Base-by-base conservation (phyloP, 1,139 yeast species). In the Suhomyces maxii region DNA sequence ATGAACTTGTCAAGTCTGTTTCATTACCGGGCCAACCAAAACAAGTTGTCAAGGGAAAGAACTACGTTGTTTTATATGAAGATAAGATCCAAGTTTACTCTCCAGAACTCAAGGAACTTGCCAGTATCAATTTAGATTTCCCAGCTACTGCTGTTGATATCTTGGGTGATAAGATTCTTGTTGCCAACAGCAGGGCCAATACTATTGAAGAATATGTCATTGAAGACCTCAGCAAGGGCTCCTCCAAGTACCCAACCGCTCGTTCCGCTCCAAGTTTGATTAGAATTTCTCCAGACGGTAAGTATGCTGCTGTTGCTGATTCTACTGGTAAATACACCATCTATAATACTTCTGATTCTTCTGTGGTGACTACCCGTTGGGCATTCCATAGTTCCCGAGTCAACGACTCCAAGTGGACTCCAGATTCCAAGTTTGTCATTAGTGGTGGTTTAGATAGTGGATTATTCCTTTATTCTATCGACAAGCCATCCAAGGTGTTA, bases 381-480 rank as follows among this genome's bases (percentile, higher is more conserved):
- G 86, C 96, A 0, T 91, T 88, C 82, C 97, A 95, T 64, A 86
- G 91, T 3, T 84, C 96, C 47, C 83, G 80, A 48, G 86, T 93
- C 49, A 83, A 81, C 46, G 81, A 85, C 34, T 86, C 95, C 41
- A 68, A 82, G 32, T 93, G 98, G 98, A 79, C 85, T 39, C 65
- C 71, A 3, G 90, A 86, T 55, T 86, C 89, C 46, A 81, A 84
- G 55, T 83, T 77, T 55, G 77, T 88, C 41, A 86, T 84, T 18
- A 82, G 93, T 51, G 95, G 86, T 1, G 89, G 97, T 0, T 72
- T 89, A 47, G 99, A 93, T 60, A 84, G 96, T 10, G 85, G 86
- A 47, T 71, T 95, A 38, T 83, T 83, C 52, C 71, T 93, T 12
- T 93, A 90, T 66, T 86, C 95, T 9, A 90, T 88, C 23, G 80